Percentiles rank a stretch among this genome's conserved stretches.
These are phyloP conservation scores for Fraxinus excelsior DNA, from an alignment of 257 asterid species.

Conservation along the genomic window DNA sequence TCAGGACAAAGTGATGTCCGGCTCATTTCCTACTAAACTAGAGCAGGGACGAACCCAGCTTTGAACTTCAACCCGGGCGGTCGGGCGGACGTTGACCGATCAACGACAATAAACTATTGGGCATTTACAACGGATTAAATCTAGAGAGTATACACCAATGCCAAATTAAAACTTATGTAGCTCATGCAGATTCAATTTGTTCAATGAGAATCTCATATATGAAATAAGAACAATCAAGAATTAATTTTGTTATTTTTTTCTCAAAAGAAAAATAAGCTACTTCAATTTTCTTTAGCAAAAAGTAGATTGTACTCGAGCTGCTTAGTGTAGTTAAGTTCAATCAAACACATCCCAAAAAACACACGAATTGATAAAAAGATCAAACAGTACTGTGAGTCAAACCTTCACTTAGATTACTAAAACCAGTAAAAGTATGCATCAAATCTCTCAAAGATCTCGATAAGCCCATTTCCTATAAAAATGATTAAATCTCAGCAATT, in stretches of 20 bases:
- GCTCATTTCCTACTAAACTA: too few species aligned
- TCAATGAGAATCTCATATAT: neutral
- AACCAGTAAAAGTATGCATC: neutral
- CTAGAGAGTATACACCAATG: neutral
- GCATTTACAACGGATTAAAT: neutral
- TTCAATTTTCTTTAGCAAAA: neutral
- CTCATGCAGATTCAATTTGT: neutral
- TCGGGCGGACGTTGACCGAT: too few species aligned
- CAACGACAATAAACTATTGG: too few species aligned
- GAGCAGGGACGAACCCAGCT: too few species aligned
- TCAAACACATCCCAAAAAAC: neutral
- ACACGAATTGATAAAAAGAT: slow-evolving; percentile 6
- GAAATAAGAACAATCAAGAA: neutral
- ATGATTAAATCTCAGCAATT: neutral
- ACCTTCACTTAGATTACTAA: too few species aligned
- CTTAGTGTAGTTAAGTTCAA: neutral
- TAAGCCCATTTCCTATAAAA: neutral
- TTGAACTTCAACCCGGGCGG: too few species aligned
- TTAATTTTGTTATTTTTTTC: neutral
- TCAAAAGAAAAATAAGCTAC: neutral
- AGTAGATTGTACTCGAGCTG: neutral
- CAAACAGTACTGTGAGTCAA: too few species aligned
- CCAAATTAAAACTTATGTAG: neutral
- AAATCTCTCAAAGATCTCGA: neutral
- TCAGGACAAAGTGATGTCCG: too few species aligned